Evolutionary conservation across 306 rosid species (phyloP).

Genomic region (Inga laurina): DNA sequence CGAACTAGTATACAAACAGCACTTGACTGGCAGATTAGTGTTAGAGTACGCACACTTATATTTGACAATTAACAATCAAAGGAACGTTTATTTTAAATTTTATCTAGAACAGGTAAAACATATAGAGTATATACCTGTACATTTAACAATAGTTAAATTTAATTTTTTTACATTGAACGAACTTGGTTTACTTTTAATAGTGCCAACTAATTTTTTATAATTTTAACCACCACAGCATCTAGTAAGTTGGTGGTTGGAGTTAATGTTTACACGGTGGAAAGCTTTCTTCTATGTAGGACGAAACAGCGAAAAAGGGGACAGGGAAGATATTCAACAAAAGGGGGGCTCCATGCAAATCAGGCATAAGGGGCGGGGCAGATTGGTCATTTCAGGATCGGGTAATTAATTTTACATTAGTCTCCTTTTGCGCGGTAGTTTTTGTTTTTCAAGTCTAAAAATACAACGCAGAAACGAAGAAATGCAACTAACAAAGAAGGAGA

Average conservation of each 20-base stretch:
- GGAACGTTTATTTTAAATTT: background rate
- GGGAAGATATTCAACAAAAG: background rate
- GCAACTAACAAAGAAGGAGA: conserved; percentile 52
- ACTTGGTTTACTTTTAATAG: background rate
- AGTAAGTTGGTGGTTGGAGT: background rate
- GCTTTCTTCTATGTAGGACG: background rate
- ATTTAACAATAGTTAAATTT: background rate
- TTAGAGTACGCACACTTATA: background rate
- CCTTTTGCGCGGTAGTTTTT: conserved; percentile 36
- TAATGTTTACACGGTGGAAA: background rate
- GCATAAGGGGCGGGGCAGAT: conserved; percentile 31
- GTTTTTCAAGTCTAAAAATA: conserved; percentile 18
- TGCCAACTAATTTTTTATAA: background rate
- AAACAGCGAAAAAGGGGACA: background rate
- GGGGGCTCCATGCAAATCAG: conserved; percentile 27
- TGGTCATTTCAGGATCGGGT: conserved; percentile 34
- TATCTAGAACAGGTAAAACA: background rate
- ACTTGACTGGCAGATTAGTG: background rate
- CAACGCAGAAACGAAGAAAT: conserved; percentile 13
- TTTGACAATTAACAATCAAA: background rate
- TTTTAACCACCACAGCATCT: no score
- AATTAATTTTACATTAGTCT: background rate
- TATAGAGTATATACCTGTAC: background rate
- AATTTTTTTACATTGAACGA: background rate
- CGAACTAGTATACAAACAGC: background rate